These are phyloP conservation scores for Jaltomata sinuosa DNA, from an alignment of 257 asterid genomes.

Conservation along the genomic window DNA sequence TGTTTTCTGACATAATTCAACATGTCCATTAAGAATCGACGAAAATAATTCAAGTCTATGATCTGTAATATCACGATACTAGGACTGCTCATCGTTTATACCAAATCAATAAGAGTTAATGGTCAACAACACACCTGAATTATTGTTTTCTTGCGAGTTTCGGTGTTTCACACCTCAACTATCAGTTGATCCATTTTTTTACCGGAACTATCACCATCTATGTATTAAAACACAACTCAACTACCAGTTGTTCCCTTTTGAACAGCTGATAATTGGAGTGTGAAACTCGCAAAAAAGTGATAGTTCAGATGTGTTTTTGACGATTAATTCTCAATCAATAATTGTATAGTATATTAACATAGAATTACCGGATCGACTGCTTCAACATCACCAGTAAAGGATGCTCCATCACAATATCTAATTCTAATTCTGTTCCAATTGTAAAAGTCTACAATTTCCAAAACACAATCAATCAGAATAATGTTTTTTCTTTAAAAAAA, in stretches of 20 bases:
- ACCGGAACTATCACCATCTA: no score
- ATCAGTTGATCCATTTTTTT: no score
- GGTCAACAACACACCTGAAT: no score
- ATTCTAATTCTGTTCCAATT: constrained; percentile 76
- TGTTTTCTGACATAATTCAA: constrained; percentile 10
- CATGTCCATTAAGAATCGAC: not conserved
- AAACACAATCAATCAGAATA: not conserved
- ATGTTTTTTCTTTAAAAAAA: not conserved
- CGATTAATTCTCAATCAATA: not conserved
- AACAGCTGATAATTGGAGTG: no score
- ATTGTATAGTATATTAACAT: not conserved
- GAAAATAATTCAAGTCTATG: not conserved
- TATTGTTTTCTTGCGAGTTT: no score
- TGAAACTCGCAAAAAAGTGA: no score
- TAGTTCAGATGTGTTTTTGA: no score
- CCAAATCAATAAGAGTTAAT: not conserved
- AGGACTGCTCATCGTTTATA: not conserved
- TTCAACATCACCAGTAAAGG: constrained; percentile 78
- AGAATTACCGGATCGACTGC: constrained; percentile 70
- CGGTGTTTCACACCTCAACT: no score
- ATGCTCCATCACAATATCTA: constrained; percentile 86
- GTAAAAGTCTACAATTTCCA: constrained; percentile 45
- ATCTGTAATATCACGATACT: not conserved
- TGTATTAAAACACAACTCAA: no score
- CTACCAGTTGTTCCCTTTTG: no score